Evolutionary conservation across 2,329 filamentous ascomycete genomes (phyloP).

Genomic region (Cladophialophora psammophila): DNA sequence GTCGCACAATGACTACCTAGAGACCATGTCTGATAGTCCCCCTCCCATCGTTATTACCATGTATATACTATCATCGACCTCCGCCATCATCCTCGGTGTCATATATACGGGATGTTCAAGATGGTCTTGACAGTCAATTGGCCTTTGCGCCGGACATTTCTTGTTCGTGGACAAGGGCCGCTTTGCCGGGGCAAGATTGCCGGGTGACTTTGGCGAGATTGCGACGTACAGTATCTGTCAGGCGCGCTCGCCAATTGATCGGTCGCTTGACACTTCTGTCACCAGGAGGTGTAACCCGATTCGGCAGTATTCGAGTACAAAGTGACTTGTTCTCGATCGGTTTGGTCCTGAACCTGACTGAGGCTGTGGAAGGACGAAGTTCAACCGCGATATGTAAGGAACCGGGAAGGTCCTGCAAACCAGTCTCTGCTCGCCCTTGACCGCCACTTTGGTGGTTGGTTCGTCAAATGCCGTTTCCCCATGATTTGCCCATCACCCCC

Average conservation of each 20-base stretch:
- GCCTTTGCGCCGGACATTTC: background rate
- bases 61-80: background rate
- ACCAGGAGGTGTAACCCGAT: slow-evolving; percentile 6
- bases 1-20: slow-evolving; percentile 4
- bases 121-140: background rate
- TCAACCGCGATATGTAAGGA: slow-evolving; percentile 15
- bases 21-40: background rate
- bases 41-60: background rate
- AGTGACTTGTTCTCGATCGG: slow-evolving; percentile 18
- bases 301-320: slow-evolving; percentile 7
- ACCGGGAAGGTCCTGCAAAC: slow-evolving; percentile 11
- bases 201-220: slow-evolving; percentile 1
- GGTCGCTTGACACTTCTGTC: slow-evolving; percentile 8
- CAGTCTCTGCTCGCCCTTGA: slow-evolving; percentile 7
- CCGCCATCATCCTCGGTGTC: background rate
- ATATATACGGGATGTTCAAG: background rate
- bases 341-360: slow-evolving; percentile 6
- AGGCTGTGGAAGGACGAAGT: slow-evolving; percentile 16
- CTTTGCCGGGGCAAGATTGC: background rate
- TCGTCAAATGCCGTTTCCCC: slow-evolving; percentile 2
- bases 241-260: slow-evolving; percentile 4
- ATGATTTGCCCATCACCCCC: background rate
- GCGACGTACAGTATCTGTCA: background rate
- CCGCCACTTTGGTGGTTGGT: slow-evolving; percentile 18
- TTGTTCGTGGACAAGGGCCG: background rate